These are phyloP conservation scores for Kluyveromyces starmeri DNA, from an alignment of 805 yeast genomes.

Conservation along the genomic window DNA sequence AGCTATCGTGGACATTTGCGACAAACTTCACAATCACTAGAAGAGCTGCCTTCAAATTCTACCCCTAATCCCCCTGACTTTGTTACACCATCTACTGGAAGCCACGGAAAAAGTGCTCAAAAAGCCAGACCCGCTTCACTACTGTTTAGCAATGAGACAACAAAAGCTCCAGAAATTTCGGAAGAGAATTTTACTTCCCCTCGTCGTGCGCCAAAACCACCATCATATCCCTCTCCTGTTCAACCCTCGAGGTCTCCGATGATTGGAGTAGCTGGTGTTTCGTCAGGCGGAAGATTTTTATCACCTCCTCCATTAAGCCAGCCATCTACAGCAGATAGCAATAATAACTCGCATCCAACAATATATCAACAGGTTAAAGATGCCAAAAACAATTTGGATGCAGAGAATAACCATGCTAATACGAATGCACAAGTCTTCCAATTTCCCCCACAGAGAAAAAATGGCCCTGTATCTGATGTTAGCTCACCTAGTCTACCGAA, in stretches of 20 bases:
- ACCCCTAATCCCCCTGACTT: conserved; percentile 4
- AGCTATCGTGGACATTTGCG: conserved; percentile 14
- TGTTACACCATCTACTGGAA: conserved; percentile 1
- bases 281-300: conserved; percentile 1
- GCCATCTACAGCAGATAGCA: conserved; percentile 7
- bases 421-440: conserved; percentile 5
- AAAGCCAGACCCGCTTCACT: conserved; percentile 12
- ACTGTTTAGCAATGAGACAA: conserved; percentile 7
- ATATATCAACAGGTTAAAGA: conserved; percentile 18
- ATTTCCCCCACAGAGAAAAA: conserved; percentile 2
- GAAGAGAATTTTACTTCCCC: conserved; percentile 47
- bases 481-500: conserved; percentile 5
- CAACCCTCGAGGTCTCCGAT: conserved; percentile 30
- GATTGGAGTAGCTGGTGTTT: conserved; percentile 2
- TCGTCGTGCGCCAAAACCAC: conserved; percentile 68
- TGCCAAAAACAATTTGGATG: neutral
- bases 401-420: conserved; percentile 3
- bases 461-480: conserved; percentile 4
- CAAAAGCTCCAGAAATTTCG: conserved; percentile 14
- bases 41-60: conserved; percentile 12
- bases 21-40: conserved; percentile 17
- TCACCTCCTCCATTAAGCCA: conserved; percentile 7
- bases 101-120: neutral
- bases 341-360: conserved; percentile 17
- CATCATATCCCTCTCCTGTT: conserved; percentile 38